Conservation (phyloP, 345 rosid genomes). For the Streptanthus diversifolius region DNA sequence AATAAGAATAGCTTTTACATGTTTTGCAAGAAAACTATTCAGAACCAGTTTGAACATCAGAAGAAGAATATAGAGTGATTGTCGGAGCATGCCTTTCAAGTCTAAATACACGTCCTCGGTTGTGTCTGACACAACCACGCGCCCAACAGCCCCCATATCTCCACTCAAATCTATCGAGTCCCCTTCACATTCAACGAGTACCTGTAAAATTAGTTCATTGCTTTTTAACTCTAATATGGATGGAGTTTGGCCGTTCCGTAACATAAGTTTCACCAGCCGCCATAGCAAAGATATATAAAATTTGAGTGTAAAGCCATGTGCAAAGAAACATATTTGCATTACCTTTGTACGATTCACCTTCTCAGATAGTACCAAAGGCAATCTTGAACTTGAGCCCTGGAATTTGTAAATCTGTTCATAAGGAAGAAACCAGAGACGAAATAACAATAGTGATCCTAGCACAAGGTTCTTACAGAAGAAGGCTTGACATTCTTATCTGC, state of each 20-base stretch:
- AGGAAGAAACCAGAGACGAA: slow-evolving; percentile 19
- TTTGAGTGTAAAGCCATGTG: neutral
- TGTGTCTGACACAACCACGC: slow-evolving; percentile 68
- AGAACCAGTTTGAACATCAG: neutral
- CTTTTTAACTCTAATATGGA: neutral
- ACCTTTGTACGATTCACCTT: slow-evolving; percentile 89
- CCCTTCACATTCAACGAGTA: slow-evolving; percentile 92
- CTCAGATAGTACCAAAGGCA: slow-evolving; percentile 90
- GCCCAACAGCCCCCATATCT: slow-evolving; percentile 94
- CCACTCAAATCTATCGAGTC: slow-evolving; percentile 95
- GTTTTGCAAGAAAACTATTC: neutral
- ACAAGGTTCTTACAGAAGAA: slow-evolving; percentile 55
- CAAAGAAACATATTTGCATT: slow-evolving; percentile 20
- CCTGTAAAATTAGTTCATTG: slow-evolving; percentile 46
- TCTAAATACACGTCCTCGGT: slow-evolving; percentile 66
- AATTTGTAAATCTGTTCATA: slow-evolving; percentile 28
- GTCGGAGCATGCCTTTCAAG: slow-evolving; percentile 66
- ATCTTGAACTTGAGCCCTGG: slow-evolving; percentile 67
- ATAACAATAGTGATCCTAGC: slow-evolving; percentile 1
- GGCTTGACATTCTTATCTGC: slow-evolving; percentile 47
- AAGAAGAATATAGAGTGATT: neutral
- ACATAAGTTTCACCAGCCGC: neutral
- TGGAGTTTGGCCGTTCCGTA: neutral
- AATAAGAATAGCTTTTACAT: neutral
- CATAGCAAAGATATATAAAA: neutral